These are phyloP conservation scores for Saccharomycopsis vini DNA, from an alignment of 805 yeast species.

Conservation along the genomic window DNA sequence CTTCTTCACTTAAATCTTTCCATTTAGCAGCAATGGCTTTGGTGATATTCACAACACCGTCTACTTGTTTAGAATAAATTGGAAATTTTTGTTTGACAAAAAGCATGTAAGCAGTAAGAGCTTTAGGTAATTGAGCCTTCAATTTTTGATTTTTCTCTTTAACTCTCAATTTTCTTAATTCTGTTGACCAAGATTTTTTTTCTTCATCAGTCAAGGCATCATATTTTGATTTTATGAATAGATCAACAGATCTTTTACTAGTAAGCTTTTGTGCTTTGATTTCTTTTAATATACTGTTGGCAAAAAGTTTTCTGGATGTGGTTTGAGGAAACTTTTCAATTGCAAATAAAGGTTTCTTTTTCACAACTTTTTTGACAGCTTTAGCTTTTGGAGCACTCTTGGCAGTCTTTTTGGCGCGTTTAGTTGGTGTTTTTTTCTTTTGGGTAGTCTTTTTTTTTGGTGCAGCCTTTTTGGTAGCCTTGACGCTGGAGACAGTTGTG, in stretches of 20 bases:
- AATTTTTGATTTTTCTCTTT: conserved; percentile 4
- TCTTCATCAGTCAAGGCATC: conserved; percentile 6
- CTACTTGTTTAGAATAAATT: not conserved
- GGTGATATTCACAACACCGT: not conserved
- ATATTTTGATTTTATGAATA: conserved; percentile 2
- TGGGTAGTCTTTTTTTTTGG: not conserved
- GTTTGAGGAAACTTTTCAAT: conserved; percentile 3
- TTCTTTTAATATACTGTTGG: conserved; percentile 11
- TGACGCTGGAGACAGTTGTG: not conserved
- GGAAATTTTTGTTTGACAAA: conserved; percentile 10
- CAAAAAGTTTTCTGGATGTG: conserved; percentile 3
- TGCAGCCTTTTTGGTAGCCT: not conserved
- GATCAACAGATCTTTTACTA: conserved; percentile 3
- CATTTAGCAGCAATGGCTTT: conserved; percentile 11
- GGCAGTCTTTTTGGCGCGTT: conserved; percentile 2
- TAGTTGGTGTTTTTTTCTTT: not conserved
- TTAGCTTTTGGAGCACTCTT: conserved; percentile 1
- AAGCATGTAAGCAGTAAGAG: conserved; percentile 6
- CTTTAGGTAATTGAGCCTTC: conserved; percentile 11
- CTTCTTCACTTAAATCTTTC: conserved; percentile 7
- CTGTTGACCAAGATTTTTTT: not conserved
- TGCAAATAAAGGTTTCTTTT: not conserved
- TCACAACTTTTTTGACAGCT: not conserved
- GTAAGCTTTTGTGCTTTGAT: conserved; percentile 11
- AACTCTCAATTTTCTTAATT: not conserved